Evolutionary conservation across 73 alveolate genomes (phyloP).

Genomic region (Loxodes magnus): DNA sequence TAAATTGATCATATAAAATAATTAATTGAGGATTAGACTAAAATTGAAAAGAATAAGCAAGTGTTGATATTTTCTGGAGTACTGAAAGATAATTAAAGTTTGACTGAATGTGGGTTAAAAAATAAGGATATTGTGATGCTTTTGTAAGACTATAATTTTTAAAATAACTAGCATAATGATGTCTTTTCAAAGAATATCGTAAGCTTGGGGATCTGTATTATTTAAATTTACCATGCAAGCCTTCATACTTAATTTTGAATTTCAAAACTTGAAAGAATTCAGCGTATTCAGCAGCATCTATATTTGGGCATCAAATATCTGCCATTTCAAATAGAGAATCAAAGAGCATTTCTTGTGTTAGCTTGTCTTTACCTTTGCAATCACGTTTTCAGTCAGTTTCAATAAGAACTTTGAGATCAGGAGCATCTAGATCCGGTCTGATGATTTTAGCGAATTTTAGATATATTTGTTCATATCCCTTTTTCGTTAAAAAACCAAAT

Average conservation of each 20-base stretch:
- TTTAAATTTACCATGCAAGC: conserved; percentile 34
- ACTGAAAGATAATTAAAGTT: no score
- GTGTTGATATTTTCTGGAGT: no score
- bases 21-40: no score
- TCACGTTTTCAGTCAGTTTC: conserved; percentile 25
- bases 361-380: no score
- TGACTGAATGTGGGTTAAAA: no score
- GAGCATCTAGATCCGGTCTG: conserved; percentile 47
- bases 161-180: no score
- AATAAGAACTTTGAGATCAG: conserved; percentile 33
- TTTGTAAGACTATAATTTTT: no score
- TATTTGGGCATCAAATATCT: conserved; percentile 48
- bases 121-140: no score
- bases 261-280: conserved; percentile 34
- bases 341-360: conserved; percentile 25
- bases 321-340: conserved; percentile 38
- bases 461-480: conserved; percentile 34
- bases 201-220: no score
- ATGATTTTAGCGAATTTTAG: conserved; percentile 38
- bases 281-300: conserved; percentile 36
- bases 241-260: conserved; percentile 40
- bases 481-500: conserved; percentile 19
- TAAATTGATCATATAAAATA: no score
- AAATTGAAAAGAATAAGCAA: no score
- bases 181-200: no score